Evolutionary conservation across 208 protist genomes (phyloP).

Genomic region (Wallacemonas sp.): DNA sequence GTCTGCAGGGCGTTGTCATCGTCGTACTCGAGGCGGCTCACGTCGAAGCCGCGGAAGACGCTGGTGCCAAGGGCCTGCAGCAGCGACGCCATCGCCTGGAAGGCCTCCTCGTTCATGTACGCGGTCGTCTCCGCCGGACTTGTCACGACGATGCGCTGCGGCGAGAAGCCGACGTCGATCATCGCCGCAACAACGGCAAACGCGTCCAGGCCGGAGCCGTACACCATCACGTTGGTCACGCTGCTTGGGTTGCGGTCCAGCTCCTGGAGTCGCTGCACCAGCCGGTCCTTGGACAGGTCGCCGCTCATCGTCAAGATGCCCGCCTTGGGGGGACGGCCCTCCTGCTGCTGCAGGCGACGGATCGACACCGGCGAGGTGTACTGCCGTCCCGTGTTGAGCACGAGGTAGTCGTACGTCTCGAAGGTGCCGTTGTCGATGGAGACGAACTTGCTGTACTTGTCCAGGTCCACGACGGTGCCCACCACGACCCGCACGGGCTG

Average conservation of each 20-base stretch:
- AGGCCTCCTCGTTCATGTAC: slow-evolving; percentile 49
- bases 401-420: slow-evolving; percentile 91
- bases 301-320: slow-evolving; percentile 68
- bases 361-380: slow-evolving; percentile 77
- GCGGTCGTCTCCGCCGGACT: slow-evolving; percentile 34
- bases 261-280: slow-evolving; percentile 64
- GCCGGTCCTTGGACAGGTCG: slow-evolving; percentile 50
- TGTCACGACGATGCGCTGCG: slow-evolving; percentile 80
- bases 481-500: slow-evolving; percentile 70
- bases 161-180: slow-evolving; percentile 65
- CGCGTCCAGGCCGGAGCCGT: slow-evolving; percentile 84
- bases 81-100: slow-evolving; percentile 58
- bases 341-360: slow-evolving; percentile 61
- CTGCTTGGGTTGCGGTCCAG: slow-evolving; percentile 57
- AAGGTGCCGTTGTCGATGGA: slow-evolving; percentile 82
- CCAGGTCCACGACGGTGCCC: slow-evolving; percentile 85
- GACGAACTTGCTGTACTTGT: slow-evolving; percentile 80
- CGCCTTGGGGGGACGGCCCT: slow-evolving; percentile 40
- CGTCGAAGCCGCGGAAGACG: slow-evolving; percentile 75
- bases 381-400: slow-evolving; percentile 87
- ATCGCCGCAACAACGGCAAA: slow-evolving; percentile 69
- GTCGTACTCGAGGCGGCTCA: slow-evolving; percentile 85
- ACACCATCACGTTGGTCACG: slow-evolving; percentile 83
- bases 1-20: slow-evolving; percentile 75
- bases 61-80: slow-evolving; percentile 78